Evolutionary conservation across 2,329 filamentous ascomycete genomes (phyloP), one percentile per base, ranked within the genome.

Genomic region (Sclerotinia nivalis): DNA sequence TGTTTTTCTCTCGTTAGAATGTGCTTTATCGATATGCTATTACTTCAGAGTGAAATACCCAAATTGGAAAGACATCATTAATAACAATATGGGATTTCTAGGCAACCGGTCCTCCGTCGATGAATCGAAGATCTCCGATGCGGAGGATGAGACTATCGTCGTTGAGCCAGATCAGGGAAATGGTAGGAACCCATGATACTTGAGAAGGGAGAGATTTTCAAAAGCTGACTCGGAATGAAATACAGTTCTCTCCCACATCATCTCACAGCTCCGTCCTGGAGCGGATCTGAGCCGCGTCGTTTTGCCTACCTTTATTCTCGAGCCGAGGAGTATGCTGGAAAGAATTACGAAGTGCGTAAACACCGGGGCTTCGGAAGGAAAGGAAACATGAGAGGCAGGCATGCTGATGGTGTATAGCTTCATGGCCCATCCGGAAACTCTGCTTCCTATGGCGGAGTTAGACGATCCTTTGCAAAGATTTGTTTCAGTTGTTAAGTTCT

Each of bases 351-450:
- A 99, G 94, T 97, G 84, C 75, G 89, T 83, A 34, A 18, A 34
- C 20, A 20, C 31, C 54, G 54, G 34, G 25, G n/a, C 43, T 58
- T 49, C 54, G 65, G 54, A 40, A 50, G 55, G 15, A 20, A n/a
- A 15, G 43, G n/a, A 18, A 31, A 43, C 12, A 25, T 62, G 37
- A 62, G n/a, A 7, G n/a, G 12, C 52, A 15, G 50, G 60, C 31
- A 47, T 71, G 71, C 71, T 73, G 65, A 75, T 75, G 54, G 74
- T 70, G 55, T 43, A 69, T 79, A 97, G 94, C 84, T 99, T 99
- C 85, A 99, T 99, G 96, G 96, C 95, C 76, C 96, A 99, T 79
- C 96, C 96, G 54, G 96, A 99, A 82, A 96, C 93, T 78, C 89
- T 99, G 45, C 88, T 99, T 6, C 90, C 91, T 47, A 96, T 98